These are phyloP conservation scores for Suillus weaverae DNA, from an alignment of 768 basidiomycete genomes.

Conservation along the genomic window DNA sequence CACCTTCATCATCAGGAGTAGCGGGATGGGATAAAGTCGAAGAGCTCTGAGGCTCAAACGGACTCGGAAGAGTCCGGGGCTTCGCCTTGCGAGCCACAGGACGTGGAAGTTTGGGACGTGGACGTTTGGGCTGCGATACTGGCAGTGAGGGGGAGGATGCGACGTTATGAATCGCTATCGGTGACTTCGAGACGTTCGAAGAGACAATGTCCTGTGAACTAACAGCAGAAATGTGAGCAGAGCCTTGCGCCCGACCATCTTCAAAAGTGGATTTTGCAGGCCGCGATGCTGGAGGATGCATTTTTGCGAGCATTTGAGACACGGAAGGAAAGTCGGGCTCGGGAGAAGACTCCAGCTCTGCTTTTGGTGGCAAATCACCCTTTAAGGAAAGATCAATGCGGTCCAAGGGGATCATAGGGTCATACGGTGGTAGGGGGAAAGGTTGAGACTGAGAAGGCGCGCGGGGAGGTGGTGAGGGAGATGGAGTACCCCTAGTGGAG, in stretches of 20 bases:
- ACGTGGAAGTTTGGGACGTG: background rate
- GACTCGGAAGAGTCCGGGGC: background rate
- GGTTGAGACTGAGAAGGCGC: constrained; percentile 22
- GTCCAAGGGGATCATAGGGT: constrained; percentile 3
- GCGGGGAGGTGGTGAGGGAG: constrained; percentile 5
- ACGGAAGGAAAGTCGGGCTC: constrained; percentile 6
- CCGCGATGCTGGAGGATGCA: background rate
- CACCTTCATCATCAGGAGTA: background rate
- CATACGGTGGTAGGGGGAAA: constrained; percentile 9
- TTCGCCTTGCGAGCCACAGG: background rate
- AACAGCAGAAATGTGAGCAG: background rate
- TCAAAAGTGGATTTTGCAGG: background rate
- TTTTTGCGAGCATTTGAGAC: constrained; percentile 4
- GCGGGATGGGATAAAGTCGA: background rate
- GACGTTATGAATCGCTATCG: background rate
- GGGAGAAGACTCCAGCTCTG: constrained; percentile 4
- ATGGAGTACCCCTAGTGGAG: background rate
- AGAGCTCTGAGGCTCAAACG: background rate
- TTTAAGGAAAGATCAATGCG: constrained; percentile 7
- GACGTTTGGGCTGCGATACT: background rate
- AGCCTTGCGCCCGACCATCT: background rate
- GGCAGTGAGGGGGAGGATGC: background rate
- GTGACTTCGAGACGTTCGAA: no score
- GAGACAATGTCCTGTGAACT: background rate
- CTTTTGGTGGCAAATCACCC: background rate